Percentiles rank a stretch among this genome's conserved stretches.
Conservation (phyloP, 2,329 filamentous ascomycete genomes). For the Trichophyton equinum region DNA sequence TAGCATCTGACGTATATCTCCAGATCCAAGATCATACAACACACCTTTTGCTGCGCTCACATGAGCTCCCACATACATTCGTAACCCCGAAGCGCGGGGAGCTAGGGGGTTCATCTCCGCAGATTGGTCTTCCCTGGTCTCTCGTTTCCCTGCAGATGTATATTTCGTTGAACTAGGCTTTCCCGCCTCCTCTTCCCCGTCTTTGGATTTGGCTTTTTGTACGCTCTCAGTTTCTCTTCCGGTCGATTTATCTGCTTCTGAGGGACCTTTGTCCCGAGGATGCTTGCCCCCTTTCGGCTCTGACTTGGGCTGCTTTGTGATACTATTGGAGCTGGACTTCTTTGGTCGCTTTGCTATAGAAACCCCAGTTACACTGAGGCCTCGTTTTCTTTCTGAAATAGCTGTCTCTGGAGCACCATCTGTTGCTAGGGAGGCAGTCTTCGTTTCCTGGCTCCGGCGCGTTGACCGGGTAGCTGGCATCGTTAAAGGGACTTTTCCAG, state of each 20-base stretch:
- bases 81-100: constrained; percentile 55
- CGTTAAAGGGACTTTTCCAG: background rate
- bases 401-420: background rate
- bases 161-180: background rate
- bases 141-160: constrained; percentile 22
- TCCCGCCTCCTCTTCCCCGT: background rate
- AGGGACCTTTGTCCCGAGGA: background rate
- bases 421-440: background rate
- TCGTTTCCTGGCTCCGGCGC: background rate
- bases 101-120: constrained; percentile 52
- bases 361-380: background rate
- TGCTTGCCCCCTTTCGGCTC: background rate
- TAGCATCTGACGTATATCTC: background rate
- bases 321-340: background rate
- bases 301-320: too few relatives aligned
- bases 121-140: constrained; percentile 44
- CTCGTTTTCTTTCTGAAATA: background rate
- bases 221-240: too few relatives aligned
- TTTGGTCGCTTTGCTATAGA: background rate
- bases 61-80: constrained; percentile 84
- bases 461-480: background rate
- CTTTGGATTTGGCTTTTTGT: background rate
- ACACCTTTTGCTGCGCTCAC: constrained; percentile 77
- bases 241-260: background rate
- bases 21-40: constrained; percentile 14